phyloP scores from a whole-genome alignment of 108 stramenopile species.

The Stephanodiscus minutulus region DNA sequence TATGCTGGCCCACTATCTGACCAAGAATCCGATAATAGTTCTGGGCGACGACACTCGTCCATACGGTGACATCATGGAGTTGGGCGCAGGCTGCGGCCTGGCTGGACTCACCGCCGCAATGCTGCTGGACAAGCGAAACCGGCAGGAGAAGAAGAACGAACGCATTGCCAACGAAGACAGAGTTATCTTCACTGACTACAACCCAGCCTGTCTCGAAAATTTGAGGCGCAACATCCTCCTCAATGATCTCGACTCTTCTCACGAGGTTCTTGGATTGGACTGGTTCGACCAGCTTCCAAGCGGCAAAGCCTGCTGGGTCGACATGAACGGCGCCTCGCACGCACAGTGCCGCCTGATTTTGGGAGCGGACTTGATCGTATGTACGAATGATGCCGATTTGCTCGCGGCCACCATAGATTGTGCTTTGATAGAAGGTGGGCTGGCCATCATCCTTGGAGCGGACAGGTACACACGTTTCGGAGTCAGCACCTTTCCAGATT shows the following conservation, averaged over 20 bases:
- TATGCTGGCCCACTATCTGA: constrained; percentile 59
- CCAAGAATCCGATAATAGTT: constrained; percentile 46
- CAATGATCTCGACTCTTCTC: constrained; percentile 48
- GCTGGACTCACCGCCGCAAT: constrained; percentile 63
- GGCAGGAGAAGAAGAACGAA: background rate
- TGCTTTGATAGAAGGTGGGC: constrained; percentile 32
- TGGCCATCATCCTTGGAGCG: constrained; percentile 24
- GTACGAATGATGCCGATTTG: constrained; percentile 42
- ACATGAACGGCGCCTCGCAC: constrained; percentile 19
- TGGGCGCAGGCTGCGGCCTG: constrained; percentile 80
- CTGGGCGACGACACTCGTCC: constrained; percentile 10
- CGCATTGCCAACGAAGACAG: constrained; percentile 12
- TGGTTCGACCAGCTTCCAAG: constrained; percentile 35
- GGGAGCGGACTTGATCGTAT: constrained; percentile 38
- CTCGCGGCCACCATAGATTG: constrained; percentile 32
- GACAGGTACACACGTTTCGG: constrained; percentile 20
- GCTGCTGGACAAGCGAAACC: constrained; percentile 9
- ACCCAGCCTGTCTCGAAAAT: constrained; percentile 66
- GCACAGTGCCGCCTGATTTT: constrained; percentile 35
- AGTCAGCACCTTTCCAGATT: constrained; percentile 25
- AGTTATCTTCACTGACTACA: constrained; percentile 76
- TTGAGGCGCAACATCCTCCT: constrained; percentile 59
- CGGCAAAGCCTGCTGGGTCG: constrained; percentile 27
- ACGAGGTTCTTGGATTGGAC: constrained; percentile 29
- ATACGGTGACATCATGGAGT: constrained; percentile 56